phyloP scores from a whole-genome alignment of 306 rosid species.

The Castanopsis chinensis region DNA sequence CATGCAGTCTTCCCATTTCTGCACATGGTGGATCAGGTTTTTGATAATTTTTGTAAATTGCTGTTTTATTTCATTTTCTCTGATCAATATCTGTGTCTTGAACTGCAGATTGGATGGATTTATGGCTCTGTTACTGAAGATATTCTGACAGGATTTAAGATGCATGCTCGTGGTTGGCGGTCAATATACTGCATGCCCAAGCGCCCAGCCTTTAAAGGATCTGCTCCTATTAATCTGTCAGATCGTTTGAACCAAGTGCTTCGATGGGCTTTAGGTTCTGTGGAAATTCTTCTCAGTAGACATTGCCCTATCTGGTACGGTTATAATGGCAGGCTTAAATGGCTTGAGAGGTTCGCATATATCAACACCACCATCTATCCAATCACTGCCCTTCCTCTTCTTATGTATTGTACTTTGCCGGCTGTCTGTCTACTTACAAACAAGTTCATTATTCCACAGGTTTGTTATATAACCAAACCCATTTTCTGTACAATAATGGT shows the following conservation, averaged over 20 bases:
- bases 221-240: conserved; percentile 96
- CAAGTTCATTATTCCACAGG: conserved; percentile 99
- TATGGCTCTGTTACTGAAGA: conserved; percentile 99
- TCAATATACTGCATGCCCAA: conserved; percentile 92
- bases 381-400: conserved; percentile 85
- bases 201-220: conserved; percentile 92
- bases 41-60: background rate
- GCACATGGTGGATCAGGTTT: background rate
- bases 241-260: conserved; percentile 99
- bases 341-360: conserved; percentile 93
- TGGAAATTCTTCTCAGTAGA: conserved; percentile 89
- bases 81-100: conserved; percentile 19
- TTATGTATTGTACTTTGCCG: conserved; percentile 86
- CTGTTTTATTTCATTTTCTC: background rate
- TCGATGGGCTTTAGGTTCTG: conserved; percentile 97
- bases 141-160: conserved; percentile 97
- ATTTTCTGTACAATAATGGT: background rate
- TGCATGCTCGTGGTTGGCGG: conserved; percentile 99
- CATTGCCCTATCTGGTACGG: conserved; percentile 99
- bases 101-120: conserved; percentile 94
- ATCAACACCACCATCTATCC: conserved; percentile 98
- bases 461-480: conserved; percentile 28
- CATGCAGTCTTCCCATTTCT: background rate
- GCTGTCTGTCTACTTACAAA: conserved; percentile 96
- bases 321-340: conserved; percentile 85